Evolutionary conservation across 495 filamentous ascomycete species (phyloP), one percentile per base, ranked within the genome.

Genomic region (Halenospora varia): DNA sequence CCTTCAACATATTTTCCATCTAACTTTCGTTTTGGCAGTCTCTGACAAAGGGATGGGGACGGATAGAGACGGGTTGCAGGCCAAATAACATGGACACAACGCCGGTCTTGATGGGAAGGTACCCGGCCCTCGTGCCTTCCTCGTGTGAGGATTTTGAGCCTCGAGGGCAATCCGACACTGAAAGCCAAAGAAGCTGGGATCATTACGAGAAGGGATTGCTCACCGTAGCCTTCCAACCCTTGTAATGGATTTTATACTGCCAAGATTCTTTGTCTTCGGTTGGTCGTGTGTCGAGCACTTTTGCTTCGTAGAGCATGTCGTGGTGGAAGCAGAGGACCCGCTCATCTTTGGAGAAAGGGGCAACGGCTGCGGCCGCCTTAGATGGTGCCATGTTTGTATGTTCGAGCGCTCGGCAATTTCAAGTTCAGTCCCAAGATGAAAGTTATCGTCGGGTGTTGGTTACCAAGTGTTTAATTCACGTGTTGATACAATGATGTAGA

Each of bases 321-420:
- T 90, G 88, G 69, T 98, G 94, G 65, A 98, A 98, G 75, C 94
- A 98, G 19, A 98, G 83, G 40, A 95, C 93, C 64, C 85, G 88
- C 75, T 98, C 94, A 65, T 97, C 92, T 70, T 94, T 94, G 50
- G 75, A 74, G 71, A 88, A 98, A 26, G 78, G 82, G 18, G 84
- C 80, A 46, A 62, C 68, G 24, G 70, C 67, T 29, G 68, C 67
- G 67, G 48, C 71, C 57, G 58, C 54, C 62, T 68, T 56, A 3
- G 82, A 73, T 56, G 86, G 82, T 39, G 85, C 83, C 86, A 88
- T 89, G 11, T 41, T 17, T 8, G n/a, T n/a, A n/a, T n/a, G n/a
- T n/a, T n/a, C n/a, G n/a, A n/a, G n/a, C n/a, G n/a, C n/a, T n/a
- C n/a, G n/a, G n/a, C n/a, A n/a, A n/a, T n/a, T n/a, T n/a, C n/a